Evolutionary conservation across 1,284 basidiomycete genomes (phyloP).

Genomic region (Vanrija sp.): DNA sequence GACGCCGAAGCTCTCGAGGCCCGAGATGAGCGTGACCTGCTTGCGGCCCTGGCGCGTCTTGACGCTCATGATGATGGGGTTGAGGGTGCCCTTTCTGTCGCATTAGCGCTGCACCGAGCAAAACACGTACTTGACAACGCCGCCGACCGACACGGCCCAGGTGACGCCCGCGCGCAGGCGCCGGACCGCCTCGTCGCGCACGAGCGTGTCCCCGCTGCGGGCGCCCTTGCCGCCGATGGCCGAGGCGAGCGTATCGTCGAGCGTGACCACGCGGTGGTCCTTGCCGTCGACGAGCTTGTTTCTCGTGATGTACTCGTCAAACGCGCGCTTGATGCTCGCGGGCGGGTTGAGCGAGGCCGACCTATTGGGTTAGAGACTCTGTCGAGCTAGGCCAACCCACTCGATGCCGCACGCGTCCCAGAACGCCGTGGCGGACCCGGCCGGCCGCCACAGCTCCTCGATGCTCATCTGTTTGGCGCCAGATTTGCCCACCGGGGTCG

Average conservation of each 20-base stretch:
- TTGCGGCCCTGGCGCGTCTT: conserved; percentile 73
- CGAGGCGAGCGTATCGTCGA: conserved; percentile 57
- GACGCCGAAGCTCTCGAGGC: conserved; percentile 70
- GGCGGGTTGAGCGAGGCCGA: conserved; percentile 26
- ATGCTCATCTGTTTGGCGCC: conserved; percentile 47
- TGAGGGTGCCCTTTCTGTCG: conserved; percentile 69
- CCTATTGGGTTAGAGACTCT: conserved; percentile 14
- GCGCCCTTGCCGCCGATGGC: conserved; percentile 55
- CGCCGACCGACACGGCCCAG: conserved; percentile 38
- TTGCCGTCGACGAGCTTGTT: conserved; percentile 63
- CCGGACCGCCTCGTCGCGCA: conserved; percentile 63
- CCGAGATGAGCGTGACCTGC: conserved; percentile 68
- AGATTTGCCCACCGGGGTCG: conserved; percentile 15
- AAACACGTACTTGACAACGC: conserved; percentile 37
- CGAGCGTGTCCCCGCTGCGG: conserved; percentile 56
- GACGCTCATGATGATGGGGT: conserved; percentile 62
- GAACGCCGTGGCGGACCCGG: conserved; percentile 55
- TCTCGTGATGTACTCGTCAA: conserved; percentile 62
- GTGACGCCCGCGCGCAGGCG: conserved; percentile 29
- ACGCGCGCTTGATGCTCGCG: conserved; percentile 51
- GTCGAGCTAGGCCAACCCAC: conserved; percentile 51
- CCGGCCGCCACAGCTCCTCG: conserved; percentile 71
- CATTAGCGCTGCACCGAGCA: not conserved
- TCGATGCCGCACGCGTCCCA: conserved; percentile 59
- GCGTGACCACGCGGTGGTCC: conserved; percentile 66